Evolutionary conservation across 768 basidiomycete genomes (phyloP).

Genomic region (Tubosaeta sp.): DNA sequence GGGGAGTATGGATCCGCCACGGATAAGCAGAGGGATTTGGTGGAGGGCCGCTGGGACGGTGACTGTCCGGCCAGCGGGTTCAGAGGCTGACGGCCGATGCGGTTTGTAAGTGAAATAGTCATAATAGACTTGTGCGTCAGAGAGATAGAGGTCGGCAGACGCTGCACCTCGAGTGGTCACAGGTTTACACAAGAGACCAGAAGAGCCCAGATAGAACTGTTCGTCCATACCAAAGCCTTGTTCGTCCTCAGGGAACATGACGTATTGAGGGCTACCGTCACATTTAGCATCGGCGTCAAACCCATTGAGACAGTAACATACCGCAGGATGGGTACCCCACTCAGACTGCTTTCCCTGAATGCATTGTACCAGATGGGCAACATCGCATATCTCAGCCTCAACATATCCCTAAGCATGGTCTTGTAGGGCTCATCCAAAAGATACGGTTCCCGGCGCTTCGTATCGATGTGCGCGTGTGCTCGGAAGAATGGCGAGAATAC

Average conservation of each 20-base stretch:
- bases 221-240: conserved; percentile 87
- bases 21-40: conserved; percentile 80
- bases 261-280: conserved; percentile 80
- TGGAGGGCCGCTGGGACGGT: conserved; percentile 77
- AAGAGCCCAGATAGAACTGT: conserved; percentile 87
- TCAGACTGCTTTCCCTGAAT: conserved; percentile 81
- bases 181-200: conserved; percentile 89
- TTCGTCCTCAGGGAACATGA: conserved; percentile 86
- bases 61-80: conserved; percentile 53
- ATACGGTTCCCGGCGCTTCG: conserved; percentile 95
- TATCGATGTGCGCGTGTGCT: conserved; percentile 97
- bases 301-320: conserved; percentile 28
- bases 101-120: conserved; percentile 77
- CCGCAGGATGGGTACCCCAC: conserved; percentile 82
- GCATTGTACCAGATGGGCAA: conserved; percentile 97
- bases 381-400: conserved; percentile 81
- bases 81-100: conserved; percentile 54
- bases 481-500: conserved; percentile 97
- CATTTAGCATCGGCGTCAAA: background rate
- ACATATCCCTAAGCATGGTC: conserved; percentile 69
- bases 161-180: conserved; percentile 71
- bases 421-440: conserved; percentile 88
- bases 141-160: conserved; percentile 73
- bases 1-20: conserved; percentile 86
- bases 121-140: conserved; percentile 92